Conservation (phyloP, 139 green algal genomes). For the Micractinium conductrix region DNA sequence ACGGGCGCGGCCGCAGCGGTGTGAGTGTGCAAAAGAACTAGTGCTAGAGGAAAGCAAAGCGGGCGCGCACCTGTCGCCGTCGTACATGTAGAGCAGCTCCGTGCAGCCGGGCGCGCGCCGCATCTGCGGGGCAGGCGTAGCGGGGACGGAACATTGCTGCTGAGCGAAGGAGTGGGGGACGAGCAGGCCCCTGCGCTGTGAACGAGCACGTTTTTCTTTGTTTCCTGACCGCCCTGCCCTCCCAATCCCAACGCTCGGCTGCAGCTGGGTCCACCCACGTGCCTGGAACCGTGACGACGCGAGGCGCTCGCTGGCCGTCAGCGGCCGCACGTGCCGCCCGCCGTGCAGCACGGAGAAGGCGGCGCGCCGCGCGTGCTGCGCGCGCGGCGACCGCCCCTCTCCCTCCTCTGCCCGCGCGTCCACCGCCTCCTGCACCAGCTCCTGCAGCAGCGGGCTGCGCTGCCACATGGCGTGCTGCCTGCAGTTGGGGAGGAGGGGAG, state of each 20-base stretch:
- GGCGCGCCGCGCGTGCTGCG: slow-evolving; percentile 7
- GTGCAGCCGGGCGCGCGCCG: slow-evolving; percentile 44
- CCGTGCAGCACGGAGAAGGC: slow-evolving; percentile 43
- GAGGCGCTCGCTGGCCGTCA: slow-evolving; percentile 6
- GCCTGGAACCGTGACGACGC: slow-evolving; percentile 39
- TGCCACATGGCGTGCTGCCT: slow-evolving; percentile 36
- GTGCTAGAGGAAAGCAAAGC: too few species aligned
- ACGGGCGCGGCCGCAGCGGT: too few species aligned
- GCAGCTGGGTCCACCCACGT: too few species aligned
- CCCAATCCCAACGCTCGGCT: too few species aligned
- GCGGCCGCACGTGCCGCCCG: slow-evolving; percentile 44
- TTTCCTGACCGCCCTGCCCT: too few species aligned
- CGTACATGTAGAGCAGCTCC: slow-evolving; percentile 80
- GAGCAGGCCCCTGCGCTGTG: too few species aligned
- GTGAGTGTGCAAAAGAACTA: too few species aligned
- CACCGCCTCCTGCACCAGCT: slow-evolving; percentile 56
- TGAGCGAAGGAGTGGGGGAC: too few species aligned
- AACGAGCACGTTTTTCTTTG: too few species aligned
- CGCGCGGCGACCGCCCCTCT: background rate
- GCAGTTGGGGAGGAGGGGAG: background rate
- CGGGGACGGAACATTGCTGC: too few species aligned
- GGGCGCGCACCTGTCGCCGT: too few species aligned
- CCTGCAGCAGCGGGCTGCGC: slow-evolving; percentile 36
- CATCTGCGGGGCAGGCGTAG: background rate
- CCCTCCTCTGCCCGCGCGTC: background rate